These are phyloP conservation scores for Pharus latifolius DNA, from an alignment of 176 grass and related monocot genomes.

Conservation along the genomic window DNA sequence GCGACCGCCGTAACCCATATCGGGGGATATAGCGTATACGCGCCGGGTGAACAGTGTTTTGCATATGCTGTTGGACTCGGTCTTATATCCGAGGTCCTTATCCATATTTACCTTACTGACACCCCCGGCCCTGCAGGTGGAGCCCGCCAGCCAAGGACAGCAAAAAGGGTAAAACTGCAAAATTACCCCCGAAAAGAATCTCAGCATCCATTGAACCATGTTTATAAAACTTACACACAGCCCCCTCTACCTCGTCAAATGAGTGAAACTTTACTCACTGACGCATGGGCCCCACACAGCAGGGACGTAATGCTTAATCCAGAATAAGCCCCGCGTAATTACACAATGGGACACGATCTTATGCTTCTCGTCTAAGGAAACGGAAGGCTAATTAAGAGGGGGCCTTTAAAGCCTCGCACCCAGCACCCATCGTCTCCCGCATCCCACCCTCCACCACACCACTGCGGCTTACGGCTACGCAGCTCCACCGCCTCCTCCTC, in stretches of 20 bases:
- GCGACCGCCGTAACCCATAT: no score
- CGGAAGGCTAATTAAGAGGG: slow-evolving; percentile 18
- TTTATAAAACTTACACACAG: neutral
- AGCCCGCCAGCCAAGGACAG: neutral
- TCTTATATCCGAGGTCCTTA: neutral
- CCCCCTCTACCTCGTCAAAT: neutral
- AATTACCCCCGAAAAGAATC: no score
- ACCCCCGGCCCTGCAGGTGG: rapidly evolving
- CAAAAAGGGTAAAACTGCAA: neutral
- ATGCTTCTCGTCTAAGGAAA: slow-evolving; percentile 38
- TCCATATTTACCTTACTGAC: neutral
- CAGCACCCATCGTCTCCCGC: neutral
- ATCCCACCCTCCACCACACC: neutral
- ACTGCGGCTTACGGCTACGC: slow-evolving; percentile 92
- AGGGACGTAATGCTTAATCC: neutral
- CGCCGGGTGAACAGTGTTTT: no score
- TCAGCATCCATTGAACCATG: no score
- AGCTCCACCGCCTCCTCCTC: neutral
- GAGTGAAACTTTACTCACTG: neutral
- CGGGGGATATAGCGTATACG: no score
- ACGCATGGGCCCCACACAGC: neutral
- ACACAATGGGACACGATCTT: neutral
- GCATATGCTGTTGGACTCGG: no score
- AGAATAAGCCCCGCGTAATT: no score
- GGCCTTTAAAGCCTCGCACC: neutral